Conservation (phyloP, 345 rosid genomes). For the Litchi chinensis region DNA sequence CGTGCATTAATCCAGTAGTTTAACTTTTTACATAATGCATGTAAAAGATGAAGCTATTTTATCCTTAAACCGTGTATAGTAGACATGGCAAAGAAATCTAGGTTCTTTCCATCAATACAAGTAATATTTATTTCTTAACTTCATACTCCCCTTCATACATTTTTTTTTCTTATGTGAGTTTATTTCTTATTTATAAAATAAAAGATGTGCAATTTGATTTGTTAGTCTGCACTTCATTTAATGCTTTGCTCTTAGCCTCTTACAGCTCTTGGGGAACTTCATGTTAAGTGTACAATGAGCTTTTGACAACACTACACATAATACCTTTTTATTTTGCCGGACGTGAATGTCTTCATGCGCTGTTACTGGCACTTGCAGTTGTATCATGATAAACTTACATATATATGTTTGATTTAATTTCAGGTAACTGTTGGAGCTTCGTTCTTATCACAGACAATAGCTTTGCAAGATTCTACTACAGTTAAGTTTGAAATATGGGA, state of each 20-base stretch:
- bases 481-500: conserved; percentile 99
- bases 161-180: neutral
- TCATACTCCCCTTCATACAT: neutral
- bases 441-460: conserved; percentile 93
- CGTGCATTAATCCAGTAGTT: neutral
- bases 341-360: conserved; percentile 7
- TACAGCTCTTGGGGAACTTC: neutral
- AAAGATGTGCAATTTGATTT: neutral
- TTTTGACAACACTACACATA: neutral
- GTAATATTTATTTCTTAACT: neutral
- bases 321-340: neutral
- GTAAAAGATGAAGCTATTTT: neutral
- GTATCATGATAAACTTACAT: neutral
- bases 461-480: conserved; percentile 94
- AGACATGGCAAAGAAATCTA: neutral
- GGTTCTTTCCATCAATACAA: neutral
- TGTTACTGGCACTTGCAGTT: neutral
- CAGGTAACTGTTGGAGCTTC: conserved; percentile 99
- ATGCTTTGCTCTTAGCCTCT: neutral
- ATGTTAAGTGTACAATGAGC: neutral
- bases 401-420: conserved; percentile 21
- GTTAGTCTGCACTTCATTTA: neutral
- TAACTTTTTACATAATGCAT: neutral
- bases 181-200: neutral
- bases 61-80: neutral